Evolutionary conservation across 2,329 filamentous ascomycete species (phyloP).

Genomic region (Xylariaceae sp.): DNA sequence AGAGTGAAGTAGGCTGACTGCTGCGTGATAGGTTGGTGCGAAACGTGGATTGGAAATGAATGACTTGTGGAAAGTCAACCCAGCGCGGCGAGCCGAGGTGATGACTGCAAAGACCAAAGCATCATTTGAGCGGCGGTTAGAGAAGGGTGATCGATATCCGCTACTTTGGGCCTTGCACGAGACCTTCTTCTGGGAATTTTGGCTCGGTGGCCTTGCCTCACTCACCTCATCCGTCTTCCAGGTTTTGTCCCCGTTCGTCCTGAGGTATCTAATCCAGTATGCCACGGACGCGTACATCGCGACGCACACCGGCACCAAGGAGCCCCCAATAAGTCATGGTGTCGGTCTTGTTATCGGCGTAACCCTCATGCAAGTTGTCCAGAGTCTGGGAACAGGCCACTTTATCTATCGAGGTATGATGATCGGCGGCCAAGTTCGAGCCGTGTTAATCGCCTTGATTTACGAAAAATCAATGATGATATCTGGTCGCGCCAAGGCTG

Average conservation of each 20-base stretch:
- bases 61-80: slow-evolving; percentile 88
- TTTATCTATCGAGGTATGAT: slow-evolving; percentile 93
- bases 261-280: slow-evolving; percentile 84
- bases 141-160: slow-evolving; percentile 66
- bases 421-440: slow-evolving; percentile 78
- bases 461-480: slow-evolving; percentile 92
- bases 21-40: slow-evolving; percentile 54
- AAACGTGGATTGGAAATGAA: slow-evolving; percentile 75
- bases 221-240: slow-evolving; percentile 70
- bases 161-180: slow-evolving; percentile 81
- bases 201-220: slow-evolving; percentile 75
- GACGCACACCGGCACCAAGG: slow-evolving; percentile 41
- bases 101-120: slow-evolving; percentile 63
- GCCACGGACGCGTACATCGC: slow-evolving; percentile 75
- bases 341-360: slow-evolving; percentile 82
- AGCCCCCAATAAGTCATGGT: slow-evolving; percentile 69
- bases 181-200: slow-evolving; percentile 79
- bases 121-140: slow-evolving; percentile 65
- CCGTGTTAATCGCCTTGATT: slow-evolving; percentile 77
- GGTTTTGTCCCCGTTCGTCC: slow-evolving; percentile 77
- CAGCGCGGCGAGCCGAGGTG: slow-evolving; percentile 66
- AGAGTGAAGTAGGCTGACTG: too few relatives aligned
- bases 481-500: slow-evolving; percentile 82
- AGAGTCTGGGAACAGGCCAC: slow-evolving; percentile 80
- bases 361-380: slow-evolving; percentile 76